Evolutionary conservation across 2,329 filamentous ascomycete genomes (phyloP), one percentile per base, ranked within the genome.

Genomic region (Penicillium frequentans): DNA sequence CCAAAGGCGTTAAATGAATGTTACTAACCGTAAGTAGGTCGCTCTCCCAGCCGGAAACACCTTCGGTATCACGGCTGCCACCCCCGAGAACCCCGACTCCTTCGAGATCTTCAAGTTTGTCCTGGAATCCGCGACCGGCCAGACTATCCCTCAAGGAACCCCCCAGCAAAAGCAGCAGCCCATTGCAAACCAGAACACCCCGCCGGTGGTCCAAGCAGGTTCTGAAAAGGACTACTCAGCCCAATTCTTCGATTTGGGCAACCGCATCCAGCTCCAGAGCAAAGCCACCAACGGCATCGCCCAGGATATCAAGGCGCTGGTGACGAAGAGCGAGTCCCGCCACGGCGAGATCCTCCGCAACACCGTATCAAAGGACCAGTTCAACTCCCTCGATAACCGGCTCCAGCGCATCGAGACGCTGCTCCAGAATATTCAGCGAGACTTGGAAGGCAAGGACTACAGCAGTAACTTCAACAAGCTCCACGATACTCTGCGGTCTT

Each of bases 51-150:
- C 82, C 2, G 90, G 90, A 64, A 96, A 98, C 79, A 84, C 85
- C 72, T 90, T 96, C 64, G 95, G 95, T 67, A 79, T 99, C 65
- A 91, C 90, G 13, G 95, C 93, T 43, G 90, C 91, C 16, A 93
- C 91, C 3, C 90, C 91, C 29, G 93, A 98, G 64, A 93, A 87
- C 67, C 92, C 95, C 0, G 95, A 99, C 77, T 96, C 91, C 5
- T 96, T 97, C 69, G 95, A 99, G 76, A 75, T 96, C 64, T 95
- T 93, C 81, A 96, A 93, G 73, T 84, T 98, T 70, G 82, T 90
- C 35, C 85, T 95, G 51, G 85, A 87, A 69, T 87, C 84, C 11
- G 60, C 71, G n/a, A n/a, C 60, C 10, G 51, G 56, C 48, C 60
- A 64, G 44, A 56, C 49, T 45, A 57, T 53, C 65, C 58, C 62